These are phyloP conservation scores for Davidsoniella eucalypti DNA, from an alignment of 2,329 filamentous ascomycete species.

Conservation along the genomic window DNA sequence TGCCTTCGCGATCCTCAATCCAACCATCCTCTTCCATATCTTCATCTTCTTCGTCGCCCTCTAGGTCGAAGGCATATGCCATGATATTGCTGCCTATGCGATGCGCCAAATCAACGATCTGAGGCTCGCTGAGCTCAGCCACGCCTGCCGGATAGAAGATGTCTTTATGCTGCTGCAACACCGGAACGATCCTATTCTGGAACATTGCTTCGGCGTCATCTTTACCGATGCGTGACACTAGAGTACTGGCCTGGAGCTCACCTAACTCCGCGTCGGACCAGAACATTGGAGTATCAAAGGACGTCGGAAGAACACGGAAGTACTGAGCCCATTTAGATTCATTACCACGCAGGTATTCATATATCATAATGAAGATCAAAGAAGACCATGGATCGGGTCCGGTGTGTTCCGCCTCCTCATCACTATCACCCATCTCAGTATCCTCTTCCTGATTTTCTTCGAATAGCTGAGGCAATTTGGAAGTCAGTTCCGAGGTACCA, in stretches of 20 bases:
- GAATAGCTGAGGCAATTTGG: slow-evolving; percentile 38
- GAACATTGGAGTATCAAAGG: slow-evolving; percentile 81
- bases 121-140: slow-evolving; percentile 24
- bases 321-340: slow-evolving; percentile 62
- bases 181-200: slow-evolving; percentile 32
- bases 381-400: slow-evolving; percentile 37
- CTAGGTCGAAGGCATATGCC: slow-evolving; percentile 81
- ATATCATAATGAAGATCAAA: slow-evolving; percentile 63
- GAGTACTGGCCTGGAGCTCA: slow-evolving; percentile 59
- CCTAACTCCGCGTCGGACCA: slow-evolving; percentile 57
- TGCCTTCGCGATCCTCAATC: slow-evolving; percentile 44
- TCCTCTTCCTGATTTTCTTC: slow-evolving; percentile 18
- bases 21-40: slow-evolving; percentile 45
- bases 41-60: slow-evolving; percentile 35
- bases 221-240: slow-evolving; percentile 62
- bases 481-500: slow-evolving; percentile 52
- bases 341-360: slow-evolving; percentile 46
- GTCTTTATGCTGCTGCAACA: slow-evolving; percentile 27
- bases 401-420: slow-evolving; percentile 20
- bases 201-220: slow-evolving; percentile 56
- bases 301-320: slow-evolving; percentile 52
- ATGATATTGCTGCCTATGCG: slow-evolving; percentile 79
- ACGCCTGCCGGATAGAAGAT: slow-evolving; percentile 29
- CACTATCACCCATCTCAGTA: slow-evolving; percentile 18
- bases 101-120: slow-evolving; percentile 43